phyloP scores from a whole-genome alignment of 306 rosid species.

The Argentina anserina region DNA sequence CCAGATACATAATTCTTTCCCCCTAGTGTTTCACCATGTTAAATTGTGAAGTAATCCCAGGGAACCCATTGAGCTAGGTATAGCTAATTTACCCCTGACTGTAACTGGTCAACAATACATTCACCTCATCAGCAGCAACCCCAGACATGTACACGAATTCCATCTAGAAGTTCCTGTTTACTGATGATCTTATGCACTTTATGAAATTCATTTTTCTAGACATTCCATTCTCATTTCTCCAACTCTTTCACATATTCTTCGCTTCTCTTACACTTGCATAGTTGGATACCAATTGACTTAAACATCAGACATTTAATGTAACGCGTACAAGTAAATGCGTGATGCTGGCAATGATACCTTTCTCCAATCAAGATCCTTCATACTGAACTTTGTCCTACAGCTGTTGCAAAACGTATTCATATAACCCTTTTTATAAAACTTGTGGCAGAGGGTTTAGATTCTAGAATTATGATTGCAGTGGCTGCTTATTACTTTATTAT shows the following conservation, averaged over 20 bases:
- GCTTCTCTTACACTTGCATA: background rate
- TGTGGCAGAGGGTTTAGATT: background rate
- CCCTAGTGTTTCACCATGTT: background rate
- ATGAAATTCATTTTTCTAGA: background rate
- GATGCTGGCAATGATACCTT: background rate
- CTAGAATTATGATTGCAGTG: background rate
- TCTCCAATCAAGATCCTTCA: background rate
- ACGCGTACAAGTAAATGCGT: background rate
- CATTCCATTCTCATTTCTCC: background rate
- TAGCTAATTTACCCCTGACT: background rate
- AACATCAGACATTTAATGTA: background rate
- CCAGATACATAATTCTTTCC: too few relatives aligned
- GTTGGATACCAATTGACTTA: constrained; percentile 1
- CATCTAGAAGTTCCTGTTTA: background rate
- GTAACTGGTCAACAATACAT: background rate
- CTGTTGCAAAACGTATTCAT: background rate
- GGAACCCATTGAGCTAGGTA: background rate
- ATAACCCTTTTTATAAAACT: background rate
- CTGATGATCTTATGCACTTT: background rate
- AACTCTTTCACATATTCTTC: background rate
- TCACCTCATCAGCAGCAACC: background rate
- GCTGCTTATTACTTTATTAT: background rate
- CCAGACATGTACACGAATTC: background rate
- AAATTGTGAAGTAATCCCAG: background rate
- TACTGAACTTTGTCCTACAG: background rate